Evolutionary conservation across 73 alveolate genomes (phyloP).

Genomic region (Diophrys appendiculata): DNA sequence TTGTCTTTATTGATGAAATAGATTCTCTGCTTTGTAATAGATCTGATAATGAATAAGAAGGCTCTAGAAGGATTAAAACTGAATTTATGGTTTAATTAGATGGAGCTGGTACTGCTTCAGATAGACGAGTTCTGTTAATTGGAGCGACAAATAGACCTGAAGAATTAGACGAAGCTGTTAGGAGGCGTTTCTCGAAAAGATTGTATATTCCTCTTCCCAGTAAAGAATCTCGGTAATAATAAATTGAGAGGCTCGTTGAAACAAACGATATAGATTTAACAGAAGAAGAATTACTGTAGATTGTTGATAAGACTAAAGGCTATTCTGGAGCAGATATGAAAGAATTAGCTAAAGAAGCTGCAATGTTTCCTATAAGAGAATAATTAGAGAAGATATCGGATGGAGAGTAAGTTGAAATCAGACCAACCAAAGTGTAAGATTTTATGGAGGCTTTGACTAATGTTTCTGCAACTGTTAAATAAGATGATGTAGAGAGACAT

Average conservation of each 20-base stretch:
- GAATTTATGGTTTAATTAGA: slow-evolving; percentile 93
- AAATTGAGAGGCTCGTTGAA: slow-evolving; percentile 72
- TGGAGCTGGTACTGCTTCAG: slow-evolving; percentile 58
- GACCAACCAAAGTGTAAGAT: slow-evolving; percentile 82
- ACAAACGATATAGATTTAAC: slow-evolving; percentile 65
- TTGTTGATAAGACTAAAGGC: slow-evolving; percentile 91
- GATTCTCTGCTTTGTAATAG: slow-evolving; percentile 95
- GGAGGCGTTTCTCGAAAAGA: slow-evolving; percentile 57
- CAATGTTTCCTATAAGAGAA: slow-evolving; percentile 88
- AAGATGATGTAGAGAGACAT: slow-evolving; percentile 80
- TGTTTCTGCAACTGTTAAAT: slow-evolving; percentile 93
- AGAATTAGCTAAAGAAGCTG: slow-evolving; percentile 88
- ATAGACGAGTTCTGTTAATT: slow-evolving; percentile 51
- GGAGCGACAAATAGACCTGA: slow-evolving; percentile 93
- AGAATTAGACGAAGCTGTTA: slow-evolving; percentile 88
- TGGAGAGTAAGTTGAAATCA: slow-evolving; percentile 67
- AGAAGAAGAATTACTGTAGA: slow-evolving; percentile 63
- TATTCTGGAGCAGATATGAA: slow-evolving; percentile 96
- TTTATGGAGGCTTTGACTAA: slow-evolving; percentile 82
- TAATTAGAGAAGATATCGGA: slow-evolving; percentile 68
- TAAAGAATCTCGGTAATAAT: slow-evolving; percentile 83
- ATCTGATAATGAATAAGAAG: slow-evolving; percentile 94
- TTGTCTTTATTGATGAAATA: slow-evolving; percentile 98
- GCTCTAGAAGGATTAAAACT: slow-evolving; percentile 95
- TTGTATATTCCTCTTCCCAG: slow-evolving; percentile 88